Evolutionary conservation across 306 rosid species (phyloP).

Genomic region (Quercus mongolica): DNA sequence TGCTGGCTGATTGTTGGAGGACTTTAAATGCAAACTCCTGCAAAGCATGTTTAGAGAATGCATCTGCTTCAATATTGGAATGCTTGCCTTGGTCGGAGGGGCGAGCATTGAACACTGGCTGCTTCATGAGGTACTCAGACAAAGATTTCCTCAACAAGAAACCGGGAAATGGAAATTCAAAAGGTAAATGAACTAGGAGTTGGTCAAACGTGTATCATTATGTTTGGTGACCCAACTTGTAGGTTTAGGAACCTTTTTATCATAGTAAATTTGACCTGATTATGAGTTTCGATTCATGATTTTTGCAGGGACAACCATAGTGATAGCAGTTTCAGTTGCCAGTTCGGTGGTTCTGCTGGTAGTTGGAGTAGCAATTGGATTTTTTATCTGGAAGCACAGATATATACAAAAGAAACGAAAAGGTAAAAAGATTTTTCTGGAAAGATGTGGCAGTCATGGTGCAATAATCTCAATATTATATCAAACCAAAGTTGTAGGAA

Average conservation of each 20-base stretch:
- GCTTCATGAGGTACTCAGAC: slow-evolving; percentile 91
- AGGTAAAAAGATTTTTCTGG: slow-evolving; percentile 41
- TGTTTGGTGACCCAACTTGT: not conserved
- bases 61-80: slow-evolving; percentile 48
- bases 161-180: slow-evolving; percentile 35
- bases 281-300: slow-evolving; percentile 1
- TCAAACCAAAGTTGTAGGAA: not conserved
- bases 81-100: slow-evolving; percentile 89
- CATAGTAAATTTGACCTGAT: slow-evolving; percentile 8
- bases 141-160: slow-evolving; percentile 69
- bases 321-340: slow-evolving; percentile 50
- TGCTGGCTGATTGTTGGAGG: slow-evolving; percentile 84
- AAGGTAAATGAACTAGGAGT: slow-evolving; percentile 37
- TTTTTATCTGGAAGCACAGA: slow-evolving; percentile 69
- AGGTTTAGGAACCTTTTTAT: not conserved
- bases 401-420: slow-evolving; percentile 77
- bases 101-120: slow-evolving; percentile 71
- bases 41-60: slow-evolving; percentile 67
- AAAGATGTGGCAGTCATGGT: not conserved
- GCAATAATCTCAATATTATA: not conserved
- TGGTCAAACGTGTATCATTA: not conserved
- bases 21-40: slow-evolving; percentile 65
- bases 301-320: slow-evolving; percentile 54
- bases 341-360: slow-evolving; percentile 62
- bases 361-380: slow-evolving; percentile 46